A percentile compares a stretch with the other conserved stretches of the same genome.
Evolutionary conservation across 805 yeast genomes (phyloP).

Genomic region (Spathaspora passalidarum): DNA sequence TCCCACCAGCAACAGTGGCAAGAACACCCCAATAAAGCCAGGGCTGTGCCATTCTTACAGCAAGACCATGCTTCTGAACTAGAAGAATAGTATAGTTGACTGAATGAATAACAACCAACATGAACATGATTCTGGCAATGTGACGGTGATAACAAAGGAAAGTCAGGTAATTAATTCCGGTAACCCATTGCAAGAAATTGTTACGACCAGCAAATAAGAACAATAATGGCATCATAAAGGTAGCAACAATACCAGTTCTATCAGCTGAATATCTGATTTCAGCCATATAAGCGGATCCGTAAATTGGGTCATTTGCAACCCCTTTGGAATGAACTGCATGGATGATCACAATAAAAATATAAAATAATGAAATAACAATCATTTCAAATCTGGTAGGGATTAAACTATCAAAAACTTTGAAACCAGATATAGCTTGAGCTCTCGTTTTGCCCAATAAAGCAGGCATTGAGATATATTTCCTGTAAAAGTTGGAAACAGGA

Average conservation of each 20-base stretch:
- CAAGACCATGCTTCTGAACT: constrained; percentile 4
- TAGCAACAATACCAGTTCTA: constrained; percentile 49
- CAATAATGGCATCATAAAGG: constrained; percentile 49
- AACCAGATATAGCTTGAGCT: constrained; percentile 14
- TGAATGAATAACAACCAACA: constrained; percentile 29
- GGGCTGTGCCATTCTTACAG: constrained; percentile 13
- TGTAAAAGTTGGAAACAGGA: constrained; percentile 18
- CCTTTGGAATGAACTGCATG: constrained; percentile 5
- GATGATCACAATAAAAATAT: constrained; percentile 16
- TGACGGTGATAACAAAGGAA: constrained; percentile 47
- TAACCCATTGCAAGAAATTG: constrained; percentile 55
- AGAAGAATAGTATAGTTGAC: constrained; percentile 22
- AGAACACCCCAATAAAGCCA: constrained; percentile 34
- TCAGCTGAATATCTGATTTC: constrained; percentile 40
- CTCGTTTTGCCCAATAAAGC: constrained; percentile 36
- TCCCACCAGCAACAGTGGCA: constrained; percentile 34
- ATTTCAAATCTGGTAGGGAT: constrained; percentile 38
- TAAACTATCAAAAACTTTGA: constrained; percentile 11
- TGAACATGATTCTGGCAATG: constrained; percentile 33
- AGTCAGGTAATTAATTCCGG: constrained; percentile 52
- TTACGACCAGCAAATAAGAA: constrained; percentile 61
- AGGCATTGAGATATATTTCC: constrained; percentile 26
- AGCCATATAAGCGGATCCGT: constrained; percentile 14
- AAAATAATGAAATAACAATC: constrained; percentile 20
- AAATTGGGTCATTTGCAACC: constrained; percentile 23